A percentile compares a stretch with the other conserved stretches of the same genome.
phyloP scores from a whole-genome alignment of 2,329 filamentous ascomycete genomes.

The Alternaria gansuensis region DNA sequence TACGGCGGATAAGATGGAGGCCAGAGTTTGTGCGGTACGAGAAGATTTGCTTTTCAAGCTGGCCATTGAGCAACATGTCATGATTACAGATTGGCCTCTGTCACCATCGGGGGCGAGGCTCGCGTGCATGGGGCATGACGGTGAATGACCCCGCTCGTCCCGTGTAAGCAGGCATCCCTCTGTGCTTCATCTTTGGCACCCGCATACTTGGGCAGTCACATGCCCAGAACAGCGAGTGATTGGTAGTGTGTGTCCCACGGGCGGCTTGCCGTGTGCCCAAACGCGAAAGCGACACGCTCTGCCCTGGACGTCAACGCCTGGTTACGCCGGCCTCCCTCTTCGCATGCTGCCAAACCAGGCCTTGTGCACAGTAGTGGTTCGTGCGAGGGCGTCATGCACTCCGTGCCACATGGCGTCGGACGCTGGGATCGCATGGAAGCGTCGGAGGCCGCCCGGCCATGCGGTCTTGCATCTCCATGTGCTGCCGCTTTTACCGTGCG shows the following conservation, averaged over 20 bases:
- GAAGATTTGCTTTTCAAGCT: neutral
- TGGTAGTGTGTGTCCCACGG: neutral
- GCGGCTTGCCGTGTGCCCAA: neutral
- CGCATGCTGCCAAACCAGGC: slow-evolving; percentile 11
- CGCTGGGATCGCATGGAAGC: slow-evolving; percentile 31
- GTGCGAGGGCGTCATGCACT: slow-evolving; percentile 20
- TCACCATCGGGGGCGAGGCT: slow-evolving; percentile 8
- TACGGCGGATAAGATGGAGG: slow-evolving; percentile 7
- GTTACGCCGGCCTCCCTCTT: slow-evolving; percentile 11
- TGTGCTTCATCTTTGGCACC: slow-evolving; percentile 14
- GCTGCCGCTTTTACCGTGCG: slow-evolving; percentile 27
- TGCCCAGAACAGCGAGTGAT: slow-evolving; percentile 8
- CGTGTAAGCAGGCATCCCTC: neutral
- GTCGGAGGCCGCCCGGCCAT: slow-evolving; percentile 23
- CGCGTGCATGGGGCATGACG: neutral
- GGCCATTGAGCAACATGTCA: neutral
- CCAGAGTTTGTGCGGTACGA: slow-evolving; percentile 1
- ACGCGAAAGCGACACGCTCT: slow-evolving; percentile 7
- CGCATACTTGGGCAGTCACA: slow-evolving; percentile 24
- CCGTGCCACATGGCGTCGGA: slow-evolving; percentile 27
- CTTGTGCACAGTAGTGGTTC: slow-evolving; percentile 24
- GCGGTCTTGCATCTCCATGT: slow-evolving; percentile 12
- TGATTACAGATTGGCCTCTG: neutral
- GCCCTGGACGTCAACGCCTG: neutral
- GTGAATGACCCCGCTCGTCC: slow-evolving; percentile 7